These are phyloP conservation scores for Mycena galopus DNA, from an alignment of 768 basidiomycete genomes.

Conservation along the genomic window DNA sequence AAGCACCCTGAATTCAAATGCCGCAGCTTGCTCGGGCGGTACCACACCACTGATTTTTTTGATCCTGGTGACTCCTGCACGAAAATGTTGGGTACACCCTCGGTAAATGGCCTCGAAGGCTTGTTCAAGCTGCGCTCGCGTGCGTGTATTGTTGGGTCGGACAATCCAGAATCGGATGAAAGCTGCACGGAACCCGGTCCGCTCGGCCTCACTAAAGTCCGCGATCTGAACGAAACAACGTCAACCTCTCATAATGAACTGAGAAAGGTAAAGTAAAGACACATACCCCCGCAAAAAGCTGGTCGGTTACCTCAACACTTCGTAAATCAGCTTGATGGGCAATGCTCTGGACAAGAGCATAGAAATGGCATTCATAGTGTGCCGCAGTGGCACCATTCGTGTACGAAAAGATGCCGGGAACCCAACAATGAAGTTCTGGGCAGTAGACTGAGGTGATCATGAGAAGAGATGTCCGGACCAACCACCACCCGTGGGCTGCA, in stretches of 20 bases:
- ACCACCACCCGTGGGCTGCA: background rate
- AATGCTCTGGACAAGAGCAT: background rate
- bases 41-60: conserved; percentile 7
- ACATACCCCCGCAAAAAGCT: background rate
- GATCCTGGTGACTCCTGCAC: background rate
- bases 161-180: background rate
- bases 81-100: background rate
- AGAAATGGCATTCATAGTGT: conserved; percentile 1
- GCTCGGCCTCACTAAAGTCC: conserved; percentile 2
- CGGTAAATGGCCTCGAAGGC: background rate
- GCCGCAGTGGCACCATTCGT: background rate
- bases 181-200: background rate
- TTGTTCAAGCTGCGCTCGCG: background rate
- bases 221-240: background rate
- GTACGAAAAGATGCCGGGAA: conserved; percentile 2
- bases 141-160: background rate
- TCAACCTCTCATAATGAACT: too few species aligned
- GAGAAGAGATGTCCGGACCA: background rate
- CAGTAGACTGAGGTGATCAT: background rate
- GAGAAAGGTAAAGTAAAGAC: too few species aligned
- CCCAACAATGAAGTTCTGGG: background rate
- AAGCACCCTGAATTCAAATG: background rate
- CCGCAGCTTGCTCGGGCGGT: background rate
- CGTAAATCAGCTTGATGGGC: background rate
- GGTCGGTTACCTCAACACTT: background rate